Conservation (phyloP, 192 early-diverging fungal species). For the Gamsiella multidivaricata region DNA sequence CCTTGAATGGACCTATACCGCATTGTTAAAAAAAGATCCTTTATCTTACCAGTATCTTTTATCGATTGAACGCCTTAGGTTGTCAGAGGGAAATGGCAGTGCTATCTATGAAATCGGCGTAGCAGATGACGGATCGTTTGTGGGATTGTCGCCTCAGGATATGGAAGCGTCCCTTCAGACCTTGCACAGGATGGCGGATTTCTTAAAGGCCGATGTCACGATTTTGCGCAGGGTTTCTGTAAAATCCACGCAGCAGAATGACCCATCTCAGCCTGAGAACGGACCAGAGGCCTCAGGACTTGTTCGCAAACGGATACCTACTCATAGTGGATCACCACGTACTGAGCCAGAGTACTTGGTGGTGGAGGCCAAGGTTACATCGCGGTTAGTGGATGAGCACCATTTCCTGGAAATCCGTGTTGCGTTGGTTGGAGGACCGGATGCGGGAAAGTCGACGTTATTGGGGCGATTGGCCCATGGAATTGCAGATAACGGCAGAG, state of each 20-base stretch:
- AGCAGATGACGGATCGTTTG: slow-evolving; percentile 82
- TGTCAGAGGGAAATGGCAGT: slow-evolving; percentile 89
- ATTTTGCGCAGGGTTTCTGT: slow-evolving; percentile 65
- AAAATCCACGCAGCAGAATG: slow-evolving; percentile 24
- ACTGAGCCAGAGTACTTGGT: slow-evolving; percentile 65
- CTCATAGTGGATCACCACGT: slow-evolving; percentile 33
- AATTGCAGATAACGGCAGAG: slow-evolving; percentile 87
- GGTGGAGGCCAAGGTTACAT: slow-evolving; percentile 81
- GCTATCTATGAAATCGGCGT: slow-evolving; percentile 93
- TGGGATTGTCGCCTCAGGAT: slow-evolving; percentile 72
- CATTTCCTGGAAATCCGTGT: slow-evolving; percentile 85
- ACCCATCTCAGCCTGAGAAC: slow-evolving; percentile 23
- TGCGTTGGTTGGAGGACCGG: slow-evolving; percentile 83
- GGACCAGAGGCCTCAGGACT: slow-evolving; percentile 25
- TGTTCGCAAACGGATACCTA: slow-evolving; percentile 16
- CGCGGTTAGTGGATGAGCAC: slow-evolving; percentile 66
- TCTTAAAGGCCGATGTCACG: slow-evolving; percentile 73
- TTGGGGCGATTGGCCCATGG: slow-evolving; percentile 85
- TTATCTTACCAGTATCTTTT: background rate
- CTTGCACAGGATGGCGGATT: slow-evolving; percentile 69
- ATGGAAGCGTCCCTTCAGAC: slow-evolving; percentile 71
- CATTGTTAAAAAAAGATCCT: background rate
- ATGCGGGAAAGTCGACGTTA: slow-evolving; percentile 88
- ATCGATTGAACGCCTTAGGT: slow-evolving; percentile 28
- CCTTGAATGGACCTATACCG: background rate